These are phyloP conservation scores for Penicillium malachiteum DNA, from an alignment of 495 filamentous ascomycete genomes.

Conservation along the genomic window DNA sequence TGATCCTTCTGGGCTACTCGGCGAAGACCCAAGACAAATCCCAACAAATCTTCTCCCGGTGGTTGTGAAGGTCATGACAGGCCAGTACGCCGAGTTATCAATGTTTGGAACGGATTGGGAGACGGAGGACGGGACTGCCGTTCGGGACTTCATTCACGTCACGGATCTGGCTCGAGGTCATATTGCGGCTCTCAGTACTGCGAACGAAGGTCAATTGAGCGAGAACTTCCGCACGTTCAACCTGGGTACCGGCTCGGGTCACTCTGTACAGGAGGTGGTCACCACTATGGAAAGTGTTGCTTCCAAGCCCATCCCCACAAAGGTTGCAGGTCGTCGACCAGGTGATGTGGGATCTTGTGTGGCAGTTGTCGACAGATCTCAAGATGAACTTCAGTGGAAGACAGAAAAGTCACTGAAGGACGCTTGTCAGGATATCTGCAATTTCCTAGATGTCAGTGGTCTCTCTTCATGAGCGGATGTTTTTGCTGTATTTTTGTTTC, in stretches of 20 bases:
- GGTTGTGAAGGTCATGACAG: conserved; percentile 58
- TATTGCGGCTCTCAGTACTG: conserved; percentile 53
- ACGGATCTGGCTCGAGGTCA: conserved; percentile 68
- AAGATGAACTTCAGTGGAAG: conserved; percentile 86
- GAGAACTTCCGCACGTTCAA: conserved; percentile 55
- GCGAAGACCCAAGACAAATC: conserved; percentile 60
- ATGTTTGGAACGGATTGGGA: conserved; percentile 66
- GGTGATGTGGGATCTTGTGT: conserved; percentile 78
- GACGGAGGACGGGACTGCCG: conserved; percentile 60
- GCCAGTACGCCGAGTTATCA: conserved; percentile 49
- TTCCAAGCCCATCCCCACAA: conserved; percentile 46
- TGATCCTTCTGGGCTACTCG: conserved; percentile 62
- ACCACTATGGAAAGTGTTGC: conserved; percentile 45
- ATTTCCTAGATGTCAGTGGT: conserved; percentile 49
- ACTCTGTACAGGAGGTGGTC: conserved; percentile 53
- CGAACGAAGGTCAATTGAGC: conserved; percentile 33
- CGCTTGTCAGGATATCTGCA: conserved; percentile 83
- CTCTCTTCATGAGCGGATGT: conserved; percentile 25
- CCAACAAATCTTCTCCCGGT: conserved; percentile 66
- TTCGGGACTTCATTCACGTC: conserved; percentile 60
- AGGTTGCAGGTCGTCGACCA: conserved; percentile 70
- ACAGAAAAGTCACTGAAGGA: conserved; percentile 78
- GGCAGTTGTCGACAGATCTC: conserved; percentile 78
- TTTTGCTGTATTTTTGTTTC: conserved; percentile 1
- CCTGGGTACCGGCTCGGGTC: conserved; percentile 50